These are phyloP conservation scores for Boletales sp. DNA, from an alignment of 768 basidiomycete genomes.

Conservation along the genomic window DNA sequence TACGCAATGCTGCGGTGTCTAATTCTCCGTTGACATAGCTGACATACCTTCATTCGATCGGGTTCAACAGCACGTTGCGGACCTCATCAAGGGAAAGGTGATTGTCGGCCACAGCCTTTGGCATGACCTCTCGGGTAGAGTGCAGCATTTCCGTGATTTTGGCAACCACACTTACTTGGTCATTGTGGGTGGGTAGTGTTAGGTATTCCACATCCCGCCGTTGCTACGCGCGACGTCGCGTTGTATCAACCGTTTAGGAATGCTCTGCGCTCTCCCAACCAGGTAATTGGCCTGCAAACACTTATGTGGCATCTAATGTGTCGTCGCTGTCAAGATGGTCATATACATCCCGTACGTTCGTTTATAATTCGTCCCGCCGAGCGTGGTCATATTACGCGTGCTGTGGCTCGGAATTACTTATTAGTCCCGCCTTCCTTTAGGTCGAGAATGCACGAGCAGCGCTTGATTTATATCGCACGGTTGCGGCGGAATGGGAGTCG, in stretches of 20 bases:
- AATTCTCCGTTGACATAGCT: constrained; percentile 12
- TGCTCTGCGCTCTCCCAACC: constrained; percentile 61
- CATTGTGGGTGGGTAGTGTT: constrained; percentile 47
- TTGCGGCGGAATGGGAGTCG: constrained; percentile 62
- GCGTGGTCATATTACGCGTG: not conserved
- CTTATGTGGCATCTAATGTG: constrained; percentile 82
- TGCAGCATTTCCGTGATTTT: constrained; percentile 5
- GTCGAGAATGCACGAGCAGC: constrained; percentile 71
- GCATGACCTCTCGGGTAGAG: constrained; percentile 73
- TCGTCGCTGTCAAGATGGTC: constrained; percentile 69
- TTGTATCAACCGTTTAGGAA: constrained; percentile 79
- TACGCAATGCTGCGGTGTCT: not conserved
- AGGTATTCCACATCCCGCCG: constrained; percentile 76
- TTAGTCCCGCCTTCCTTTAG: constrained; percentile 35
- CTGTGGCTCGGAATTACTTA: constrained; percentile 10
- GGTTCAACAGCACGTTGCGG: constrained; percentile 67
- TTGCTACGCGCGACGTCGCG: constrained; percentile 75
- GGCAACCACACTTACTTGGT: constrained; percentile 10
- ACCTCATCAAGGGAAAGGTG: constrained; percentile 64
- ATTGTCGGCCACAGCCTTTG: constrained; percentile 76
- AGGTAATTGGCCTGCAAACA: constrained; percentile 71
- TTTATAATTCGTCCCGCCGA: not conserved
- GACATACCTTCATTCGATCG: constrained; percentile 50
- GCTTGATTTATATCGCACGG: constrained; percentile 52
- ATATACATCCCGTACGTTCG: constrained; percentile 64